Conservation (phyloP, 768 basidiomycete species). For the Hydnomerulius pinastri region DNA sequence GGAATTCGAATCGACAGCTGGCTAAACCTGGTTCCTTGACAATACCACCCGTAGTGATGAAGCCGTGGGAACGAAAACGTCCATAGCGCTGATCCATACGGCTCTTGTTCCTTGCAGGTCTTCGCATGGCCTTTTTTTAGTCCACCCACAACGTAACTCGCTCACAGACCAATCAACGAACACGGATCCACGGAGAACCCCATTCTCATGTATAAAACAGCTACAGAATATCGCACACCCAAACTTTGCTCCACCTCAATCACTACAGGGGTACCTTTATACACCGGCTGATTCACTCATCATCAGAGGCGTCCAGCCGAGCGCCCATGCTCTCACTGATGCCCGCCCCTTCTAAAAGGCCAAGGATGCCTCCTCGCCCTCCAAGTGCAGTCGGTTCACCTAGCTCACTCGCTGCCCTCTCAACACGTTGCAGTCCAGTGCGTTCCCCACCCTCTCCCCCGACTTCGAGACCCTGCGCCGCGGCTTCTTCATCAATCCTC, state of each 20-base stretch:
- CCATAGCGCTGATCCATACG: no score
- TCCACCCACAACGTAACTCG: background rate
- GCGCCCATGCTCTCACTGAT: constrained; percentile 1
- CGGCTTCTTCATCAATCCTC: constrained; percentile 50
- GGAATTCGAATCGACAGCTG: background rate
- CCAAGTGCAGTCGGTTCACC: constrained; percentile 13
- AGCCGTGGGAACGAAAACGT: background rate
- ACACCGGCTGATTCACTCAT: no score
- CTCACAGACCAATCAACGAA: background rate
- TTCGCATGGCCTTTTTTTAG: no score
- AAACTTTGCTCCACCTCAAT: no score
- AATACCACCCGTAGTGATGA: constrained; percentile 7
- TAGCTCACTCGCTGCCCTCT: constrained; percentile 44
- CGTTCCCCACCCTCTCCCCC: constrained; percentile 44
- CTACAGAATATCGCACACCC: no score
- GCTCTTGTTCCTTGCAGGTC: no score
- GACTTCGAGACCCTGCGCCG: constrained; percentile 41
- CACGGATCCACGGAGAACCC: no score
- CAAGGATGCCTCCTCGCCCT: constrained; percentile 43
- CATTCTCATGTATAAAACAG: no score
- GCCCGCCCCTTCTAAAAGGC: constrained; percentile 49
- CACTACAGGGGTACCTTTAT: no score
- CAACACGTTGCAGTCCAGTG: constrained; percentile 49
- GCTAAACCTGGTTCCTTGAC: background rate
- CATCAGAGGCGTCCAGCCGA: no score